phyloP scores from a whole-genome alignment of 371 early-diverging fungal genomes.

The Batkoa obscura region DNA sequence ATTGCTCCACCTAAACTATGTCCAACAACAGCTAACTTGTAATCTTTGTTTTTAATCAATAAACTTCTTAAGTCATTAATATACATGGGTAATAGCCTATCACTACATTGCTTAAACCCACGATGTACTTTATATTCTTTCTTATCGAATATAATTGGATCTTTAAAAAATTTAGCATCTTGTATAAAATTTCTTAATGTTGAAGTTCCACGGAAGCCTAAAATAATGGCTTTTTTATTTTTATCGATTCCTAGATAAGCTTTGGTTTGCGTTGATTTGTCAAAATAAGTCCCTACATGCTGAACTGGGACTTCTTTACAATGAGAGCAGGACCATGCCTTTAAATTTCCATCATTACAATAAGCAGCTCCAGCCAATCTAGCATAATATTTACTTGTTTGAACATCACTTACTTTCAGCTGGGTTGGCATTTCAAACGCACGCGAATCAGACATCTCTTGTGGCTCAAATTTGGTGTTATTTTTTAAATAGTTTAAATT shows the following conservation, averaged over 20 bases:
- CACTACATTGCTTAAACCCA: background rate
- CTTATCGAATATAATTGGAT: background rate
- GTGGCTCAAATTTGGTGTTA: no score
- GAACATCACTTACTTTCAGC: background rate
- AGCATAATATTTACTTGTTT: background rate
- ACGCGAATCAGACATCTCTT: no score
- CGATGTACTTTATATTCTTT: background rate
- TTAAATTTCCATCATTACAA: background rate
- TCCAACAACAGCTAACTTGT: background rate
- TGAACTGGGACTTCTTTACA: no score
- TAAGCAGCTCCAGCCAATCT: background rate
- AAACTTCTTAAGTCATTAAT: background rate
- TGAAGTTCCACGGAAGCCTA: background rate
- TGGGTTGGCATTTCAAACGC: no score
- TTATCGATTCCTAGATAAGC: background rate
- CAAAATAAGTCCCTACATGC: no score
- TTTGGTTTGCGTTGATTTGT: background rate
- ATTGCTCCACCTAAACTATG: background rate
- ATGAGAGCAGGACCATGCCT: background rate
- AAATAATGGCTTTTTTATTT: background rate
- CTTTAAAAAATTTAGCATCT: background rate
- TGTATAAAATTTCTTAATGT: background rate
- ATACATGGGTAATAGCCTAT: background rate
- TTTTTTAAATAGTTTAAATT: no score
- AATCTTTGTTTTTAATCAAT: background rate